A percentile compares a stretch with the other conserved stretches of the same genome.
Conservation (phyloP, 2,329 filamentous ascomycete species). For the Fusarium nelsonii region DNA sequence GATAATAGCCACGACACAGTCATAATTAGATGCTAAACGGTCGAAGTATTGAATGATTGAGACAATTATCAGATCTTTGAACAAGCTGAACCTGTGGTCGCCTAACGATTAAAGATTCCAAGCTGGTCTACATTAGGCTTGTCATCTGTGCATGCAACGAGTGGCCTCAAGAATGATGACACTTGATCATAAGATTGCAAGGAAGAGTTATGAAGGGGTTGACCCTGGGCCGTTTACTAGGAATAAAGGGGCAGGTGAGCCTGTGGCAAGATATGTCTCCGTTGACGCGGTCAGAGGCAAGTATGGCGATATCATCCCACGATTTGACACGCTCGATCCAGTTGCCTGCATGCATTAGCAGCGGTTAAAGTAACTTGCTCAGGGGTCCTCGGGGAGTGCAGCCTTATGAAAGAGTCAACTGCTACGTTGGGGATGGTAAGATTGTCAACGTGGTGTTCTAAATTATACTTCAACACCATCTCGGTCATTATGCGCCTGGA, state of each 20-base stretch:
- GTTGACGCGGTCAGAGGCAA: conserved; percentile 27
- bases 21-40: background rate
- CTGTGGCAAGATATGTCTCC: background rate
- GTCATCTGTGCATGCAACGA: too few relatives aligned
- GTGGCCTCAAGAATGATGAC: too few relatives aligned
- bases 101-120: too few relatives aligned
- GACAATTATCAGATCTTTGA: too few relatives aligned
- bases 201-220: too few relatives aligned
- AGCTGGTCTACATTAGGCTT: too few relatives aligned
- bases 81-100: too few relatives aligned
- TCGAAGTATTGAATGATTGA: background rate
- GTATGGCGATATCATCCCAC: conserved; percentile 27
- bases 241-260: conserved; percentile 36
- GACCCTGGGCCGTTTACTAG: background rate
- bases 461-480: background rate
- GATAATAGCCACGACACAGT: background rate
- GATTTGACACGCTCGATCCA: background rate
- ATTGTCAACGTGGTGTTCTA: background rate
- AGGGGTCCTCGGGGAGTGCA: conserved; percentile 39
- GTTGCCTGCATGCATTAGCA: background rate
- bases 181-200: too few relatives aligned
- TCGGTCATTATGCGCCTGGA: conserved; percentile 5
- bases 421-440: conserved; percentile 2
- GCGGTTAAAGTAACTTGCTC: background rate
- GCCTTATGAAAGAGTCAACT: conserved; percentile 18